Conservation (phyloP, 164 flowering plant genomes). For the Vitis labrusca region DNA sequence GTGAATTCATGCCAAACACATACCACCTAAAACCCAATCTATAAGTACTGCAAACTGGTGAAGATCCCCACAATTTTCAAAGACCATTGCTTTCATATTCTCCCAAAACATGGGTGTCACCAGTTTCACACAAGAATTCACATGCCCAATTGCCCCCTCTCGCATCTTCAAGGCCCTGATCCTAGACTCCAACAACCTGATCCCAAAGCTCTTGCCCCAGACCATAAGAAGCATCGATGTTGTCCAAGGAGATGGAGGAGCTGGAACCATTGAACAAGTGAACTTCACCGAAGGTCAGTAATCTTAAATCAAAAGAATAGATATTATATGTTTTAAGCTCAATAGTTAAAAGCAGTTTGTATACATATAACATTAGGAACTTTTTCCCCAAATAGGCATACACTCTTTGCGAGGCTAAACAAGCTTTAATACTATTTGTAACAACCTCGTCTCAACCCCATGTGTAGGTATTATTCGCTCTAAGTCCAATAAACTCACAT, state of each 20-base stretch:
- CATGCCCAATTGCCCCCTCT: conserved; percentile 21
- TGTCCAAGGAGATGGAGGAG: conserved; percentile 37
- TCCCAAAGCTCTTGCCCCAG: conserved; percentile 36
- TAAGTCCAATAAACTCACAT: too few species aligned
- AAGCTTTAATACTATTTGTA: too few species aligned
- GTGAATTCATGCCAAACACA: too few species aligned
- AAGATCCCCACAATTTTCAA: neutral
- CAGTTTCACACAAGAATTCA: conserved; percentile 18
- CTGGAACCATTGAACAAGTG: conserved; percentile 36
- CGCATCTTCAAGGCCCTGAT: conserved; percentile 38
- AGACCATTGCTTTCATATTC: neutral
- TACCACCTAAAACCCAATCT: too few species aligned
- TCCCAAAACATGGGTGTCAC: conserved; percentile 28
- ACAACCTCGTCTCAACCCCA: too few species aligned
- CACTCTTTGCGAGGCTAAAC: too few species aligned
- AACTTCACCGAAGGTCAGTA: conserved; percentile 35
- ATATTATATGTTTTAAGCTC: neutral
- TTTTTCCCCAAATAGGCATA: too few species aligned
- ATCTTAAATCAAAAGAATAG: neutral
- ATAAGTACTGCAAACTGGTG: too few species aligned
- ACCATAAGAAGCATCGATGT: conserved; percentile 20
- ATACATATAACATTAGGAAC: too few species aligned
- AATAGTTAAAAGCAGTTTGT: neutral
- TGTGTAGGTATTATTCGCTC: too few species aligned
- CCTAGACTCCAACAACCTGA: conserved; percentile 27